Conservation (phyloP, 257 asterid species). For the Prunella vulgaris region DNA sequence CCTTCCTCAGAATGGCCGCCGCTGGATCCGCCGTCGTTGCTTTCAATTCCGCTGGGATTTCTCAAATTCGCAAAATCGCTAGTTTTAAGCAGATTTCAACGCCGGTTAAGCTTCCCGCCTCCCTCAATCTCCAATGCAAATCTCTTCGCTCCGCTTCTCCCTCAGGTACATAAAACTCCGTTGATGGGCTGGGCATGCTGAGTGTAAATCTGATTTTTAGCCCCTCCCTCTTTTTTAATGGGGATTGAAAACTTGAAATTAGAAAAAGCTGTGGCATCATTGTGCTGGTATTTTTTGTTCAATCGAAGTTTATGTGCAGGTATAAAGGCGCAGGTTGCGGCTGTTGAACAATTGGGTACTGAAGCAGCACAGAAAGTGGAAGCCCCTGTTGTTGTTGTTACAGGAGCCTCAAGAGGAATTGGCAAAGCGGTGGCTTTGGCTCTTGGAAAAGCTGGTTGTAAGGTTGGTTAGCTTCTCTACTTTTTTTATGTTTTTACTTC, state of each 20-base stretch:
- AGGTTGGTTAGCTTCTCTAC: no score
- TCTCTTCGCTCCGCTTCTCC: constrained; percentile 42
- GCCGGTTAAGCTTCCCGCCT: constrained; percentile 34
- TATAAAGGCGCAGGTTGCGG: constrained; percentile 66
- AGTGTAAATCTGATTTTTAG: background rate
- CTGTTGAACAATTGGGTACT: constrained; percentile 44
- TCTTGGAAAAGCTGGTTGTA: constrained; percentile 94
- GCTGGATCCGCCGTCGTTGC: constrained; percentile 58
- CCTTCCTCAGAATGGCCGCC: constrained; percentile 34
- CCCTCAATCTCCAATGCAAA: constrained; percentile 41
- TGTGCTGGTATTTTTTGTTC: background rate
- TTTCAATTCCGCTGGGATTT: constrained; percentile 30
- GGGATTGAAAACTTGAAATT: no score
- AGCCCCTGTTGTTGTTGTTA: constrained; percentile 77
- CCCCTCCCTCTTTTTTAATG: background rate
- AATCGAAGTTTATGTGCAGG: constrained; percentile 33
- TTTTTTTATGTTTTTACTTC: background rate
- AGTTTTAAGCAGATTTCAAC: constrained; percentile 23
- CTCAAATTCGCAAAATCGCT: constrained; percentile 33
- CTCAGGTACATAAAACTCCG: no score
- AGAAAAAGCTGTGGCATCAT: no score
- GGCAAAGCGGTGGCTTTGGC: constrained; percentile 91
- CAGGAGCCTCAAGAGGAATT: constrained; percentile 97
- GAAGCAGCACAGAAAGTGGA: constrained; percentile 55
- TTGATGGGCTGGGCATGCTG: no score